A percentile compares a stretch with the other conserved stretches of the same genome.
Conservation (phyloP, 768 basidiomycete species). For the Panus rudis region DNA sequence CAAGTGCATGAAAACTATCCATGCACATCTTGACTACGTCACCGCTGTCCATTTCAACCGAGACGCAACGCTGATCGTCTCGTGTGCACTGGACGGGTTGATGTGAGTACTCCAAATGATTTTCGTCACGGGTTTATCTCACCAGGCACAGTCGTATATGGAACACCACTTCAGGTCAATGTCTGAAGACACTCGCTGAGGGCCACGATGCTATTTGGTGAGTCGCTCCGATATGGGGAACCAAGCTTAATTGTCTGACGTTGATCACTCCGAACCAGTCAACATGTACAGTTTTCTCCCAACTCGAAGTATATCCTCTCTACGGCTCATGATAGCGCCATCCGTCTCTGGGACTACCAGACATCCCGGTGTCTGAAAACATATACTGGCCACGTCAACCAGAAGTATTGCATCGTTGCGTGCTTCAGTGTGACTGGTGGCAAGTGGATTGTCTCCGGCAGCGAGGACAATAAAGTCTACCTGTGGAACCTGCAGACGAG, state of each 20-base stretch:
- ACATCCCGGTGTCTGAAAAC: conserved; percentile 87
- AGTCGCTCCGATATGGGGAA: conserved; percentile 10
- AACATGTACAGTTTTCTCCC: conserved; percentile 91
- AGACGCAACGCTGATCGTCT: conserved; percentile 88
- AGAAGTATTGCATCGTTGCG: conserved; percentile 77
- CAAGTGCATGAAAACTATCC: conserved; percentile 76
- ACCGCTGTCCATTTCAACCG: conserved; percentile 92
- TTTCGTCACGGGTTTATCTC: neutral
- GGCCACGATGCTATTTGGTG: conserved; percentile 82
- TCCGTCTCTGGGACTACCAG: conserved; percentile 94
- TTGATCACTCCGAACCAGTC: conserved; percentile 42
- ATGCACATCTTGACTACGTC: conserved; percentile 92
- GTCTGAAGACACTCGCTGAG: conserved; percentile 92
- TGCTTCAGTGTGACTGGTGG: conserved; percentile 82
- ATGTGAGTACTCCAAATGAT: conserved; percentile 54
- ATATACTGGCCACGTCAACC: conserved; percentile 75
- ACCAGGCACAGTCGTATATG: conserved; percentile 75
- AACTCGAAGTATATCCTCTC: conserved; percentile 94
- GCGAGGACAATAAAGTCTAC: conserved; percentile 84
- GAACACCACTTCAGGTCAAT: conserved; percentile 89
- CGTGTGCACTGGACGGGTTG: conserved; percentile 86
- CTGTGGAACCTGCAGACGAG: conserved; percentile 89
- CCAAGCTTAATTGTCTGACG: neutral
- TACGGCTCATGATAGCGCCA: conserved; percentile 87
- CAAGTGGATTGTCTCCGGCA: conserved; percentile 88